A percentile compares a stretch with the other conserved stretches of the same genome.
Evolutionary conservation across 2,329 filamentous ascomycete species (phyloP).

Genomic region (Paecilomyces fulvus): DNA sequence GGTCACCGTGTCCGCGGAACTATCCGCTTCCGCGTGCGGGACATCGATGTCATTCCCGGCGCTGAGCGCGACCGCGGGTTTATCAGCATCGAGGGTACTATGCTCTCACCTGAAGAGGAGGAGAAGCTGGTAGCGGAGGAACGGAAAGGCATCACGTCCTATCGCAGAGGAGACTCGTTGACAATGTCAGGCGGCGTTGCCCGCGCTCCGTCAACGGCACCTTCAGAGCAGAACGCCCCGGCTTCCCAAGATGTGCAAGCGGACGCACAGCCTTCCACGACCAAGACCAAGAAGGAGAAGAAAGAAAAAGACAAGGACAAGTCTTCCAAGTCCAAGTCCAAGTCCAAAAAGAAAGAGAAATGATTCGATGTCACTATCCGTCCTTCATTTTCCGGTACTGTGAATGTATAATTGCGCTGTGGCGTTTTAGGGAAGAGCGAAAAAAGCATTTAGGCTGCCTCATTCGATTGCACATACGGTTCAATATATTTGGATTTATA

Average conservation of each 20-base stretch:
- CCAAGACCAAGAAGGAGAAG: slow-evolving; percentile 1
- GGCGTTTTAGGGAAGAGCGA: background rate
- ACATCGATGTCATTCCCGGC: slow-evolving; percentile 66
- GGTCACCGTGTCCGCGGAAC: slow-evolving; percentile 63
- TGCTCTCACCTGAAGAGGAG: slow-evolving; percentile 64
- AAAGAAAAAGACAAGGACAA: slow-evolving; percentile 12
- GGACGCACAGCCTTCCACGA: slow-evolving; percentile 1
- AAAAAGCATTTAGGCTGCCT: background rate
- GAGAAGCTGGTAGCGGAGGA: slow-evolving; percentile 49
- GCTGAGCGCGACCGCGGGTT: slow-evolving; percentile 66
- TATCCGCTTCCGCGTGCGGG: slow-evolving; percentile 69
- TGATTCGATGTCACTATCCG: background rate
- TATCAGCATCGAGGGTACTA: slow-evolving; percentile 79
- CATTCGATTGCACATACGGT: background rate
- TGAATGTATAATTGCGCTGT: background rate
- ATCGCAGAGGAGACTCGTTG: slow-evolving; percentile 16
- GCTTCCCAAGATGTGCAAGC: slow-evolving; percentile 1
- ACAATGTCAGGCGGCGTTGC: slow-evolving; percentile 16
- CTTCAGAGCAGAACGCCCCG: background rate
- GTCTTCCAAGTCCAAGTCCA: slow-evolving; percentile 10
- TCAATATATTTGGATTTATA: background rate
- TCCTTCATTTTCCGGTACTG: background rate
- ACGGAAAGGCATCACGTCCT: slow-evolving; percentile 27
- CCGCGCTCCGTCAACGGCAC: slow-evolving; percentile 6
- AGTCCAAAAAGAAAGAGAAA: slow-evolving; percentile 17